A percentile compares a stretch with the other conserved stretches of the same genome.
Evolutionary conservation across 495 filamentous ascomycete species (phyloP).

Genomic region (Penicillium goetzii): DNA sequence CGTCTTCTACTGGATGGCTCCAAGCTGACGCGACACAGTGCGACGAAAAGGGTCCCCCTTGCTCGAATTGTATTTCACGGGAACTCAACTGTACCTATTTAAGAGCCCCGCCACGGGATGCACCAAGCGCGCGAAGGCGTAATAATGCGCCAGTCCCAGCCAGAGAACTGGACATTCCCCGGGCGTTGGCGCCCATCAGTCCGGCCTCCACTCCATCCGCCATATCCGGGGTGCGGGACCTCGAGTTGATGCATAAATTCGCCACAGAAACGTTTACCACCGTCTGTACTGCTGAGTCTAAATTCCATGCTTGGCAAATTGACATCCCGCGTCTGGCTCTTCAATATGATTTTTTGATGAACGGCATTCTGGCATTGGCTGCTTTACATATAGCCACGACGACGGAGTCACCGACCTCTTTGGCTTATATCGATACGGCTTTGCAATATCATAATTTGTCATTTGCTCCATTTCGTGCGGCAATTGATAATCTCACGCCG

Average conservation of each 20-base stretch:
- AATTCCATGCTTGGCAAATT: slow-evolving; percentile 40
- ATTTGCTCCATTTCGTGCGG: slow-evolving; percentile 47
- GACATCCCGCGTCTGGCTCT: slow-evolving; percentile 54
- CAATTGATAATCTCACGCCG: slow-evolving; percentile 49
- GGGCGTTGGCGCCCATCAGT: slow-evolving; percentile 26
- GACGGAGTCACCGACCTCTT: slow-evolving; percentile 37
- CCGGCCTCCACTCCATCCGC: slow-evolving; percentile 26
- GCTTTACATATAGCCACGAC: slow-evolving; percentile 56
- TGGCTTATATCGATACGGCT: slow-evolving; percentile 54
- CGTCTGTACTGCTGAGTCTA: slow-evolving; percentile 33
- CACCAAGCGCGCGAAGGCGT: slow-evolving; percentile 9
- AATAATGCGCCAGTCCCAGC: slow-evolving; percentile 1
- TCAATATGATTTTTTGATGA: slow-evolving; percentile 56
- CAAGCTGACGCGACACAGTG: slow-evolving; percentile 37
- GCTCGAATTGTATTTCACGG: slow-evolving; percentile 48
- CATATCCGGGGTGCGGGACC: slow-evolving; percentile 34
- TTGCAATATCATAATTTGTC: slow-evolving; percentile 55
- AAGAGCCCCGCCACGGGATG: slow-evolving; percentile 31
- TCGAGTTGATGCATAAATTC: slow-evolving; percentile 50
- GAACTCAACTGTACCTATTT: slow-evolving; percentile 46
- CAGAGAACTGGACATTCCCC: slow-evolving; percentile 16
- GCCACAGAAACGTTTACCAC: slow-evolving; percentile 46
- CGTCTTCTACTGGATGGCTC: neutral
- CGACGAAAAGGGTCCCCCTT: slow-evolving; percentile 50
- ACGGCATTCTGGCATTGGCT: slow-evolving; percentile 56